Percentiles rank a stretch among this genome's conserved stretches.
Evolutionary conservation across 2,329 filamentous ascomycete genomes (phyloP).

Genomic region (Colletotrichum gloeosporioides): DNA sequence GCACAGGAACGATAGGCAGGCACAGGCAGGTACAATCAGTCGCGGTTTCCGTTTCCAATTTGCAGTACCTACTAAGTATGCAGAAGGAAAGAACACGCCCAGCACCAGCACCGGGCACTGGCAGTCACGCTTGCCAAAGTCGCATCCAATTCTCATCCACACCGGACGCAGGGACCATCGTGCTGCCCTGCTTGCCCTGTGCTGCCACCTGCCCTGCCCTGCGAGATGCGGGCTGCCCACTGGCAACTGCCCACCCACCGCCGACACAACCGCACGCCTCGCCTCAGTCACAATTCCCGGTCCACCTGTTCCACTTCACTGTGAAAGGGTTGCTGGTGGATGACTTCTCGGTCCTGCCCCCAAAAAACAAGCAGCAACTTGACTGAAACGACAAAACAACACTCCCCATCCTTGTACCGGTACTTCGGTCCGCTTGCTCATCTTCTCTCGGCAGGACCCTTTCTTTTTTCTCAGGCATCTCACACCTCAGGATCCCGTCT

Average conservation of each 20-base stretch:
- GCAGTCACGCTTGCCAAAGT: not conserved
- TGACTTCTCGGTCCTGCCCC: not conserved
- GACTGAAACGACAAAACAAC: not conserved
- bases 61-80: not conserved
- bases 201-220: not conserved
- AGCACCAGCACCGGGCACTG: not conserved
- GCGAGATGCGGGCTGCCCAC: not conserved
- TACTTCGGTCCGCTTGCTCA: not conserved
- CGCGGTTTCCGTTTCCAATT: not conserved
- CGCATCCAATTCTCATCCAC: not conserved
- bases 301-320: not conserved
- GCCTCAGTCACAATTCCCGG: not conserved
- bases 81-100: not conserved
- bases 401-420: conserved; percentile 4
- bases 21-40: not conserved
- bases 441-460: not conserved
- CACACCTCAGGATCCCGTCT: not conserved
- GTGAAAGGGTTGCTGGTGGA: not conserved
- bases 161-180: conserved; percentile 5
- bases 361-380: not conserved
- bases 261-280: not conserved
- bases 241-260: not conserved
- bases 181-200: not conserved
- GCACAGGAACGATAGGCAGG: not conserved
- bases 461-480: not conserved